A percentile compares a stretch with the other conserved stretches of the same genome.
phyloP scores from a whole-genome alignment of 2,329 filamentous ascomycete genomes.

The Aspergillus uvarum region DNA sequence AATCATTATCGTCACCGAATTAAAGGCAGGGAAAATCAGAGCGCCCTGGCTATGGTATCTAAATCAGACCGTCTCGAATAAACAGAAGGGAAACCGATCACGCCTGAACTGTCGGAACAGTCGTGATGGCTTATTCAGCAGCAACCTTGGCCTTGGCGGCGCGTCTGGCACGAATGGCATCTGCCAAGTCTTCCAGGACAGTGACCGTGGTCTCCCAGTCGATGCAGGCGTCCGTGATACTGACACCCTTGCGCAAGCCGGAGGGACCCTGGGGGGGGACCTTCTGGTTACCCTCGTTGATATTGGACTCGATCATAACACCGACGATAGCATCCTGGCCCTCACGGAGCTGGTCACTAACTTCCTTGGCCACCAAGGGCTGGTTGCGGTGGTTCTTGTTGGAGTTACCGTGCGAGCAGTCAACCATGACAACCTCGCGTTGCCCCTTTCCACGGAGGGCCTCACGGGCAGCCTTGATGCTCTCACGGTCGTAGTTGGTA shows the following conservation, averaged over 20 bases:
- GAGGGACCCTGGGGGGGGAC: constrained; percentile 78
- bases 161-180: constrained; percentile 75
- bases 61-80: constrained; percentile 16
- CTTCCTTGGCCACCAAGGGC: constrained; percentile 79
- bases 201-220: constrained; percentile 82
- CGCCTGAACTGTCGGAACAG: background rate
- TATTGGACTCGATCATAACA: constrained; percentile 99
- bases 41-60: constrained; percentile 23
- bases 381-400: constrained; percentile 98
- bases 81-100: constrained; percentile 9
- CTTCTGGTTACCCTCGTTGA: constrained; percentile 88
- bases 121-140: constrained; percentile 21
- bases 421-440: constrained; percentile 90
- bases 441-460: constrained; percentile 78
- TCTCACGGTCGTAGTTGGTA: constrained; percentile 89
- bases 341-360: constrained; percentile 81
- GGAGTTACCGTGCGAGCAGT: constrained; percentile 98
- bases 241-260: constrained; percentile 81
- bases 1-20: background rate
- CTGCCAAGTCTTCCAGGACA: constrained; percentile 80
- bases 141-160: constrained; percentile 40
- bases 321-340: constrained; percentile 88
- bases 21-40: constrained; percentile 1
- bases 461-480: constrained; percentile 75
- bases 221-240: constrained; percentile 95